Percentiles rank a stretch among this genome's conserved stretches.
Conservation (phyloP, 768 basidiomycete genomes). For the Trametes cinnabarina region DNA sequence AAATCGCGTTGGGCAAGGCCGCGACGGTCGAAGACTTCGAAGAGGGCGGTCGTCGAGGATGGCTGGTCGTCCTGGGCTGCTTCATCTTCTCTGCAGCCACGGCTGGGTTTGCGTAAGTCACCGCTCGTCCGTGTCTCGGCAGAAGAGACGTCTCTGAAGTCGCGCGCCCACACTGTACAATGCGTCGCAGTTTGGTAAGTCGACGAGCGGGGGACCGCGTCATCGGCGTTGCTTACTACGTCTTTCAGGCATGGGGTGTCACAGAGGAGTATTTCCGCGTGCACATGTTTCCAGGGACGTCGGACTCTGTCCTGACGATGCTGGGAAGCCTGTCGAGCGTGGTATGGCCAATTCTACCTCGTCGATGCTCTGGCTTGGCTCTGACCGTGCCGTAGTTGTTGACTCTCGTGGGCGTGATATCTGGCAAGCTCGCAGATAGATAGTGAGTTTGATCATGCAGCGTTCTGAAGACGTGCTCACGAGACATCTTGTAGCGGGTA, state of each 20-base stretch:
- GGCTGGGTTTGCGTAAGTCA: conserved; percentile 28
- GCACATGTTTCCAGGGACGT: conserved; percentile 23
- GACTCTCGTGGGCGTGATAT: conserved; percentile 27
- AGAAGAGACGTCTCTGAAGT: not conserved
- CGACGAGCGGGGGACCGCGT: too few relatives aligned
- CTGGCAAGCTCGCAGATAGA: conserved; percentile 34
- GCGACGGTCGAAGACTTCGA: conserved; percentile 14
- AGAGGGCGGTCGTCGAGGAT: conserved; percentile 31
- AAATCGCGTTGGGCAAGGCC: not conserved
- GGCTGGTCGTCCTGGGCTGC: conserved; percentile 35
- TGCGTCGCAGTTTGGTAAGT: too few relatives aligned
- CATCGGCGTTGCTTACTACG: not conserved
- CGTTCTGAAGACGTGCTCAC: not conserved
- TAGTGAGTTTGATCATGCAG: conserved; percentile 24
- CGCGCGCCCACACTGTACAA: too few relatives aligned
- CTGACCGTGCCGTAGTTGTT: conserved; percentile 22
- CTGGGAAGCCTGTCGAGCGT: conserved; percentile 28
- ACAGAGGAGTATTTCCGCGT: conserved; percentile 33
- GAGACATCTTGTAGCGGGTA: conserved; percentile 12
- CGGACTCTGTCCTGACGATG: conserved; percentile 20
- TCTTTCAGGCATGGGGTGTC: conserved; percentile 30
- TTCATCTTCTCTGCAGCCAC: conserved; percentile 27
- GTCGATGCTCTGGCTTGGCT: not conserved
- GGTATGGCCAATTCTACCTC: conserved; percentile 10
- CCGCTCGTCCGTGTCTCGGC: not conserved